Percentiles rank a stretch among this genome's conserved stretches.
These are phyloP conservation scores for Ulmus americana DNA, from an alignment of 331 rosid genomes.

Conservation along the genomic window DNA sequence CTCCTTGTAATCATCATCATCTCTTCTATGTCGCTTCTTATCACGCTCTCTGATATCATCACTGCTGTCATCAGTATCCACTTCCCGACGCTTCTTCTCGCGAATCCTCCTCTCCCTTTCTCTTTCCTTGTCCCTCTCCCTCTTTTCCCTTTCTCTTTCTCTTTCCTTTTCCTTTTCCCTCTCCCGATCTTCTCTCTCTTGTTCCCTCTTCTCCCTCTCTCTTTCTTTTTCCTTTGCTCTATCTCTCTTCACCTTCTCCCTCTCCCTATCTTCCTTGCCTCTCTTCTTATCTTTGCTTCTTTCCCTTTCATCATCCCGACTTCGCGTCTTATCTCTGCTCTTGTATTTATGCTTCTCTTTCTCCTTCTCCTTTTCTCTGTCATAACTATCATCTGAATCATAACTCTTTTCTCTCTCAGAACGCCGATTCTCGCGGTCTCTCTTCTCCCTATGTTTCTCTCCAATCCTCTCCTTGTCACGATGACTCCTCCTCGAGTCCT, in stretches of 20 bases:
- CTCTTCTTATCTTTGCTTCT: slow-evolving; percentile 37
- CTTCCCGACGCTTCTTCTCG: slow-evolving; percentile 51
- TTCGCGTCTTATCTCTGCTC: slow-evolving; percentile 26
- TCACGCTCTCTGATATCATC: slow-evolving; percentile 54
- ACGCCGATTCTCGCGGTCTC: slow-evolving; percentile 42
- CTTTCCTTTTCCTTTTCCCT: slow-evolving; percentile 23
- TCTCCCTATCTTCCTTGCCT: slow-evolving; percentile 25
- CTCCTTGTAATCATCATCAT: slow-evolving; percentile 46
- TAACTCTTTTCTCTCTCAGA: slow-evolving; percentile 45
- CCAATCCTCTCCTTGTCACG: slow-evolving; percentile 50
- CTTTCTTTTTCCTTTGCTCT: slow-evolving; percentile 22
- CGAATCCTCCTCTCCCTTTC: slow-evolving; percentile 43
- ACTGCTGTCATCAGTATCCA: slow-evolving; percentile 45
- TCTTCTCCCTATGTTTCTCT: slow-evolving; percentile 52
- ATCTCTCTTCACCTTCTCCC: slow-evolving; percentile 19
- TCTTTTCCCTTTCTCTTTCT: slow-evolving; percentile 32
- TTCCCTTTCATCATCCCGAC: slow-evolving; percentile 50
- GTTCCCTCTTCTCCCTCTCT: slow-evolving; percentile 23
- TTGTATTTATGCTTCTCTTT: slow-evolving; percentile 5
- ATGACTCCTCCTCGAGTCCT: slow-evolving; percentile 54
- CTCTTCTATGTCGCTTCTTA: slow-evolving; percentile 62
- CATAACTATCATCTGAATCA: slow-evolving; percentile 38
- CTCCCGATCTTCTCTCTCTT: slow-evolving; percentile 16
- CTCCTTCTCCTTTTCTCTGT: slow-evolving; percentile 40
- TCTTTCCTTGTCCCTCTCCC: slow-evolving; percentile 22